Evolutionary conservation across 2,329 filamentous ascomycete genomes (phyloP).

Genomic region (Trichophyton schoenleinii): DNA sequence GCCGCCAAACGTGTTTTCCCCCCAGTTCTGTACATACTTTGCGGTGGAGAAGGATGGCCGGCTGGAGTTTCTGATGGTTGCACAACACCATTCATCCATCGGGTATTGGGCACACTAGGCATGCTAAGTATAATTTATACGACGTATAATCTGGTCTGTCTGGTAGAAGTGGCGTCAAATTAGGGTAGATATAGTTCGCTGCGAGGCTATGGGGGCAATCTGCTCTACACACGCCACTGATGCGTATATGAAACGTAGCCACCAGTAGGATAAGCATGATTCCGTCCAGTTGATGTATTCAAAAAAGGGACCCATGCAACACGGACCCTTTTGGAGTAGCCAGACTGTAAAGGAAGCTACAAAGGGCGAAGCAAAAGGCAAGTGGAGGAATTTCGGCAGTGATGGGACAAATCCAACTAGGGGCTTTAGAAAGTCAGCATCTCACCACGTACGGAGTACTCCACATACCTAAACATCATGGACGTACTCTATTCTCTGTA

Average conservation of each 20-base stretch:
- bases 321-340: background rate
- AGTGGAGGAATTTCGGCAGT: background rate
- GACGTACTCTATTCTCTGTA: background rate
- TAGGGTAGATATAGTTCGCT: background rate
- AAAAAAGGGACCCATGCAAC: background rate
- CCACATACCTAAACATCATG: background rate
- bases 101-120: background rate
- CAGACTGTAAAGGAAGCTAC: background rate
- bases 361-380: background rate
- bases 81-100: background rate
- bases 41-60: background rate
- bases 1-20: background rate
- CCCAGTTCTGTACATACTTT: background rate
- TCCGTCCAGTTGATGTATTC: background rate
- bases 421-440: background rate
- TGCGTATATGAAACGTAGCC: background rate
- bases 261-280: background rate
- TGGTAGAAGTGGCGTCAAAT: background rate
- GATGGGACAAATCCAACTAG: background rate
- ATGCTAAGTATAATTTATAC: background rate
- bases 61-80: background rate
- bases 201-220: background rate
- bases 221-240: background rate
- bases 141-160: background rate
- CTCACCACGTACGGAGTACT: background rate